Conservation (phyloP, 257 asterid genomes). For the Cordia subcordata region DNA sequence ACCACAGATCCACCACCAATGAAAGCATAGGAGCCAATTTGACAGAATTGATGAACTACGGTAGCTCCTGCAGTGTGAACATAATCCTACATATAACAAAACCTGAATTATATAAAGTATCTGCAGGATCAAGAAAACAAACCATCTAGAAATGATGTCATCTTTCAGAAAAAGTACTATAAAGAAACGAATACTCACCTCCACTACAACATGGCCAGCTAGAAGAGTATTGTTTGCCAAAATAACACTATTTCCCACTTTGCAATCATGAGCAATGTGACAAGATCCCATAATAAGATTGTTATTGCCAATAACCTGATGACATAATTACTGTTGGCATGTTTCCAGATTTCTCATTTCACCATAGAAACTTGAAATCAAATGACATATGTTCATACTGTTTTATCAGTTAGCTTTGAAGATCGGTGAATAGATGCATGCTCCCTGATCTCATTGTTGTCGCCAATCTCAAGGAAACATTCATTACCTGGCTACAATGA, state of each 20-base stretch:
- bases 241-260: slow-evolving; percentile 71
- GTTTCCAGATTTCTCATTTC: neutral
- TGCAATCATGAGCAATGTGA: slow-evolving; percentile 97
- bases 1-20: slow-evolving; percentile 98
- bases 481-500: slow-evolving; percentile 69
- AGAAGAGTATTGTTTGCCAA: slow-evolving; percentile 86
- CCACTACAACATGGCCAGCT: slow-evolving; percentile 93
- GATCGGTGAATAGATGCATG: slow-evolving; percentile 85
- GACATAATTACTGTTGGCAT: slow-evolving; percentile 2
- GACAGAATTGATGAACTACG: slow-evolving; percentile 90
- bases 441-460: slow-evolving; percentile 87
- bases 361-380: slow-evolving; percentile 11
- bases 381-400: slow-evolving; percentile 41
- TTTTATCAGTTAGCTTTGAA: slow-evolving; percentile 63
- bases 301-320: slow-evolving; percentile 76
- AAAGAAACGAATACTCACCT: slow-evolving; percentile 38
- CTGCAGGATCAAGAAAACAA: neutral
- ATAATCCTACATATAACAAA: slow-evolving; percentile 53
- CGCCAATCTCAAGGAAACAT: slow-evolving; percentile 90
- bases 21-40: slow-evolving; percentile 83
- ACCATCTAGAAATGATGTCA: slow-evolving; percentile 4
- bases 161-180: slow-evolving; percentile 8
- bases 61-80: slow-evolving; percentile 82
- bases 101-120: slow-evolving; percentile 3
- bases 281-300: slow-evolving; percentile 97